Evolutionary conservation across 2,329 filamentous ascomycete species (phyloP).

Genomic region (Byssochlamys sp.): DNA sequence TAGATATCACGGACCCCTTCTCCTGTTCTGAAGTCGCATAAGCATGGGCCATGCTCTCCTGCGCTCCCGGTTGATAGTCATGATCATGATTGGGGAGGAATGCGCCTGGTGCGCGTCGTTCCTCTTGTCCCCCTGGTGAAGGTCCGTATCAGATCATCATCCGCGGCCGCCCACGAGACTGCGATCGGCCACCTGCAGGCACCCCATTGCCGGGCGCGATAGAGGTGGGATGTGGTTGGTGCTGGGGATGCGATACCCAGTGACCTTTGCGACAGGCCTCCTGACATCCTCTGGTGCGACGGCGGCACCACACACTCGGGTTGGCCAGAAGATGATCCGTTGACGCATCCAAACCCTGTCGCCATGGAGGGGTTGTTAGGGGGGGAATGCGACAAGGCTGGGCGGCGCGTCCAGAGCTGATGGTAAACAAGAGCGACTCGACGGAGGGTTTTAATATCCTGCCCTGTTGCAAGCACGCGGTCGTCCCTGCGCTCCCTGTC

Average conservation of each 20-base stretch:
- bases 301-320: not conserved
- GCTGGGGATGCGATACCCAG: not conserved
- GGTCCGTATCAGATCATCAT: not conserved
- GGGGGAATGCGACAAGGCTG: not conserved
- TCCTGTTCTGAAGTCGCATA: not conserved
- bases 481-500: not conserved
- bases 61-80: not conserved
- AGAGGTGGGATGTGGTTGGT: not conserved
- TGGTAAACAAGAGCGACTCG: not conserved
- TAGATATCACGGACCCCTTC: not conserved
- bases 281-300: not conserved
- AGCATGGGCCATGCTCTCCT: not conserved
- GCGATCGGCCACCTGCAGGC: not conserved
- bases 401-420: not conserved
- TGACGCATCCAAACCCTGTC: not conserved
- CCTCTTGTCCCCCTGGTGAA: not conserved
- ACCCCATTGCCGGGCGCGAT: not conserved
- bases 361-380: not conserved
- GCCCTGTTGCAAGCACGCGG: not conserved
- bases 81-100: not conserved
- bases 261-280: not conserved
- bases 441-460: not conserved
- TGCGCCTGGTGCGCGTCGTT: not conserved
- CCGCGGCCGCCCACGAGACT: not conserved
- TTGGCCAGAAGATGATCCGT: not conserved